These are phyloP conservation scores for Aristolochia contorta DNA, from an alignment of 164 flowering plant species.

Conservation along the genomic window DNA sequence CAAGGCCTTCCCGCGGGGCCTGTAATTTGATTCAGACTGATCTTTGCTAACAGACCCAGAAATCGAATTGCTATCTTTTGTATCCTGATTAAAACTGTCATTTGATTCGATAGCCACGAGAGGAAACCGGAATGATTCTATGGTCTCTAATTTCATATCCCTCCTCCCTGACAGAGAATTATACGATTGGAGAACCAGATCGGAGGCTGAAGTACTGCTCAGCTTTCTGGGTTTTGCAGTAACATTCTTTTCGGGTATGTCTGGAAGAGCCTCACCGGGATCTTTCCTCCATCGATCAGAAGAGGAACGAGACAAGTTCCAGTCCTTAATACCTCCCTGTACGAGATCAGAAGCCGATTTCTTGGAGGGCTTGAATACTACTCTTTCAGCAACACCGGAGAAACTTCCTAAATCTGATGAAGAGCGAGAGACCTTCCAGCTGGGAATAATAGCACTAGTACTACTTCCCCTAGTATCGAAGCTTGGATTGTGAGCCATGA, in stretches of 20 bases:
- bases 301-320: slow-evolving; percentile 10
- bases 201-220: slow-evolving; percentile 19
- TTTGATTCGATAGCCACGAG: neutral
- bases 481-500: slow-evolving; percentile 6
- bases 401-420: slow-evolving; percentile 19
- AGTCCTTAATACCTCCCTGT: slow-evolving; percentile 2
- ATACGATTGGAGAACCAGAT: slow-evolving; percentile 17
- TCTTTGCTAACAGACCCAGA: slow-evolving; percentile 7
- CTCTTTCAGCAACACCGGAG: slow-evolving; percentile 9
- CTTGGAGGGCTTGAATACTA: slow-evolving; percentile 9
- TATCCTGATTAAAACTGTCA: neutral
- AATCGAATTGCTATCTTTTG: slow-evolving; percentile 7
- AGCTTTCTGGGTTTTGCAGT: slow-evolving; percentile 9
- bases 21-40: slow-evolving; percentile 5
- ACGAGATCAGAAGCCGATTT: slow-evolving; percentile 18
- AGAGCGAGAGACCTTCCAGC: slow-evolving; percentile 14
- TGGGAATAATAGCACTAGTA: no score
- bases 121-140: slow-evolving; percentile 15
- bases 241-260: slow-evolving; percentile 8
- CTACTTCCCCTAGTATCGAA: slow-evolving; percentile 14
- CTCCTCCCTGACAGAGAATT: slow-evolving; percentile 15
- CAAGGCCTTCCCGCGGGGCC: neutral
- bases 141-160: slow-evolving; percentile 9
- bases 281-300: slow-evolving; percentile 5
- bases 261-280: slow-evolving; percentile 4